Conservation (phyloP, 2,329 filamentous ascomycete genomes). For the Colletotrichum brevisporum region DNA sequence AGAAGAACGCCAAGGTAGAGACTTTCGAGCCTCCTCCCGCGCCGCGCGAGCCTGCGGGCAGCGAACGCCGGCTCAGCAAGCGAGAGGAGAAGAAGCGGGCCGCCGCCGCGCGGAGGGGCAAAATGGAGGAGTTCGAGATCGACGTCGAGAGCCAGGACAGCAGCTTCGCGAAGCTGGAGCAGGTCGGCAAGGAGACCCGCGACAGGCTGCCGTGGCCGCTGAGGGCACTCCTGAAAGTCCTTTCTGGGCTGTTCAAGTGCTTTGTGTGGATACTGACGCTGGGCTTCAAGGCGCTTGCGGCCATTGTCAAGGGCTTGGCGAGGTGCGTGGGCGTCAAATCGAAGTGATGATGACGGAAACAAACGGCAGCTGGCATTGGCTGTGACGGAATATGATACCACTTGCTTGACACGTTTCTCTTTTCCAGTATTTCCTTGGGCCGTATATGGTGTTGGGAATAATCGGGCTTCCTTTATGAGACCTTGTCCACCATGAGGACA, state of each 20-base stretch:
- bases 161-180: conserved; percentile 57
- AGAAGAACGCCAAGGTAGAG: conserved; percentile 65
- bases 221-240: conserved; percentile 64
- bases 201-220: conserved; percentile 66
- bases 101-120: conserved; percentile 48
- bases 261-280: conserved; percentile 72
- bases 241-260: conserved; percentile 69
- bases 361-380: conserved; percentile 7
- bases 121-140: conserved; percentile 71
- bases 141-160: conserved; percentile 74
- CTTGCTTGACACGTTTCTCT: conserved; percentile 26
- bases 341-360: conserved; percentile 11
- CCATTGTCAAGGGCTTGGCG: conserved; percentile 65
- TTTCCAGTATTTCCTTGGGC: conserved; percentile 14
- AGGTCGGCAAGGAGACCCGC: conserved; percentile 54
- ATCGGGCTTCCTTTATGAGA: conserved; percentile 28
- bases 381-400: conserved; percentile 35
- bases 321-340: conserved; percentile 59
- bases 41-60: conserved; percentile 41
- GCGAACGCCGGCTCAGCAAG: conserved; percentile 48
- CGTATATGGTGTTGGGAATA: conserved; percentile 20
- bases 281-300: conserved; percentile 66
- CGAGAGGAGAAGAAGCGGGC: conserved; percentile 44
- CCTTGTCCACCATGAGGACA: conserved; percentile 20
- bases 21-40: conserved; percentile 72